Evolutionary conservation across 352 stramenopile genomes (phyloP), one percentile per base, ranked within the genome.

Genomic region (Phytophthora fragariae): DNA sequence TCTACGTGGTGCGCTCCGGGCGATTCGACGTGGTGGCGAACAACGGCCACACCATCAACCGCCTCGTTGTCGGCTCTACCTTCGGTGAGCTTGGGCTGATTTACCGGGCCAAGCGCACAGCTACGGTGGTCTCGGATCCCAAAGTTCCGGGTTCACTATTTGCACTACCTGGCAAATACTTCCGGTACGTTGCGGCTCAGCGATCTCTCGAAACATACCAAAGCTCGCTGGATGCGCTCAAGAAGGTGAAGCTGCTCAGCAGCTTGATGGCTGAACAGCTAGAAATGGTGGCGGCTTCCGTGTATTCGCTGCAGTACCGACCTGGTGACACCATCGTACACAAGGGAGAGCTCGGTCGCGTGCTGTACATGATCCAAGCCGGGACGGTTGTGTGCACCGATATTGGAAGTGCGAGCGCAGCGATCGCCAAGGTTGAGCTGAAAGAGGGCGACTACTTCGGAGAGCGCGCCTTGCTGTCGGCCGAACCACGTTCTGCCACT

Each of bases 401-500:
- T 27, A 86, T 91, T 70, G 93, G 77, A 71, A 80, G 70, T 31
- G 78, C 71, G 19, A 76, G 66, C n/a, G 58, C 75, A 35, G 68
- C 44, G n/a, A 49, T 76, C 24, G 62, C 55, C 3, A 67, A 79
- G 15, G 82, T 92, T 3, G 73, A 86, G 46, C 66, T 92, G 8
- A 70, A 71, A 41, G 77, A 93, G 19, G 84, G 91, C 11, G 90
- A 98, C 54, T 98, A 95, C 77, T 98, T 98, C 75, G 96, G 95
- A 58, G 95, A 99, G 68, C 85, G 91, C 35, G 92, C 95, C 4
- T 76, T 99, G 6, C 64, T 98, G 15, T 93, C 84, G 7, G 72
- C 90, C 29, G 92, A 98, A 72, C 90, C 93, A 41, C 86, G 91
- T 17, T 88, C 91, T 7, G 94, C 93, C 5, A 98, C 95, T 9